A percentile compares a stretch with the other conserved stretches of the same genome.
Conservation (phyloP, 768 basidiomycete species). For the Fomitopsis serialis region DNA sequence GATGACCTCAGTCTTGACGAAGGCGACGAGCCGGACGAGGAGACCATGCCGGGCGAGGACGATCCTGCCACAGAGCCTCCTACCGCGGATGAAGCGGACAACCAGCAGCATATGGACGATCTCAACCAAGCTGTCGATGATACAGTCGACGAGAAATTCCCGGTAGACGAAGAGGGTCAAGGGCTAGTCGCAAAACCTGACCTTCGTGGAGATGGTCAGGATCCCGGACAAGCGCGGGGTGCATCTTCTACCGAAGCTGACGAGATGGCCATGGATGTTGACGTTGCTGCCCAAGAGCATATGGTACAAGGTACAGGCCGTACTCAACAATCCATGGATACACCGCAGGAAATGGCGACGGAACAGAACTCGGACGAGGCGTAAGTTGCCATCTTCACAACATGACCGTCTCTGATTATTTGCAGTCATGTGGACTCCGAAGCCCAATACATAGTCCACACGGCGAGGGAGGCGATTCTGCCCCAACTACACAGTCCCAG, state of each 20-base stretch:
- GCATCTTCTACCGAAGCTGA: constrained; percentile 8
- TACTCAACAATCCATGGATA: background rate
- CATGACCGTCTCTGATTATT: background rate
- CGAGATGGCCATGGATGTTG: constrained; percentile 2
- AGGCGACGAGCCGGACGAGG: constrained; percentile 26
- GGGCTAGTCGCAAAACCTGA: constrained; percentile 32
- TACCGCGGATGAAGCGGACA: constrained; percentile 8
- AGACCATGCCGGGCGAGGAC: constrained; percentile 24
- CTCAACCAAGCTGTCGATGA: constrained; percentile 22
- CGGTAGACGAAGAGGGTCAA: constrained; percentile 35
- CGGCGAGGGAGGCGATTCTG: constrained; percentile 8
- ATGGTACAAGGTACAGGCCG: background rate
- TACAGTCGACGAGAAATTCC: constrained; percentile 29
- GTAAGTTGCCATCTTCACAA: background rate
- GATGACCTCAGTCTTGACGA: constrained; percentile 22
- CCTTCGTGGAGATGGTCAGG: constrained; percentile 25
- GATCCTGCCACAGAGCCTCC: constrained; percentile 15
- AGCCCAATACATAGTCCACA: background rate
- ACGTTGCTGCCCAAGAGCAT: constrained; percentile 3
- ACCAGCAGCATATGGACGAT: constrained; percentile 24
- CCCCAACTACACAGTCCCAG: constrained; percentile 7
- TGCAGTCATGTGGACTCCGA: constrained; percentile 3
- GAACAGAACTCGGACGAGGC: background rate
- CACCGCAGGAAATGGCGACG: background rate
- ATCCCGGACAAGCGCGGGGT: constrained; percentile 7